Evolutionary conservation across 129 eudicot species (phyloP).

Genomic region (sunflower (Helianthus annuus)): HanXRQr2.0-SUNRISE NC_035440.2:106665495-106665994

Average conservation of each 20-base stretch:
- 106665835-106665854: slow-evolving; percentile 65
- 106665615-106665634: slow-evolving; percentile 40
- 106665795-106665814: slow-evolving; percentile 11
- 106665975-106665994: not conserved
- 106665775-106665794: not conserved
- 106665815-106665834: slow-evolving; percentile 41
- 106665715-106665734: slow-evolving; percentile 1
- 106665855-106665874: slow-evolving; percentile 66
- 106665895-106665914: slow-evolving; percentile 60
- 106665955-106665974: not conserved
- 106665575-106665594: slow-evolving; percentile 21
- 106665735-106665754: not conserved
- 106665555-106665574: not conserved
- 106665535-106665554: not conserved
- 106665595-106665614: slow-evolving; percentile 21
- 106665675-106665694: slow-evolving; percentile 44
- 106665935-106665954: not conserved
- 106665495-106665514: not conserved
- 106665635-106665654: slow-evolving; percentile 40
- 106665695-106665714: slow-evolving; percentile 1
- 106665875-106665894: slow-evolving; percentile 68
- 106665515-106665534: not conserved
- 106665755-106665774: not conserved
- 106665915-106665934: slow-evolving; percentile 54
- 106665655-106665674: slow-evolving; percentile 48